phyloP scores from a whole-genome alignment of 352 stramenopile genomes.

The Phytophthora sp. region DNA sequence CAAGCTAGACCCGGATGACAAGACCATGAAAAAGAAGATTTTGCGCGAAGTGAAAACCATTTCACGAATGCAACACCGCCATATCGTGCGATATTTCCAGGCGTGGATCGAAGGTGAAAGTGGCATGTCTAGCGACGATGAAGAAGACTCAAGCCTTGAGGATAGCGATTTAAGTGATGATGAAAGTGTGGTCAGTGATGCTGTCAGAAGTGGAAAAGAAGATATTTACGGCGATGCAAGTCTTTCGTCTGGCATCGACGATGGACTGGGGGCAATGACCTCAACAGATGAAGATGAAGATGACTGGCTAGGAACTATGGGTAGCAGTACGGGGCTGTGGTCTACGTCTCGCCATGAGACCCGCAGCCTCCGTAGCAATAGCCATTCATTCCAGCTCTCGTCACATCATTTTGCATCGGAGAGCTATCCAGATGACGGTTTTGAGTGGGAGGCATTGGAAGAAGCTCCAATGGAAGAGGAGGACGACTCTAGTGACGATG shows the following conservation, averaged over 20 bases:
- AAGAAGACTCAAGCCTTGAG: conserved; percentile 50
- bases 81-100: conserved; percentile 96
- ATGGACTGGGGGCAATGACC: conserved; percentile 34
- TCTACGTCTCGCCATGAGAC: conserved; percentile 68
- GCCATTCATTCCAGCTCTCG: conserved; percentile 40
- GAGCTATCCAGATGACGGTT: conserved; percentile 58
- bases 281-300: conserved; percentile 74
- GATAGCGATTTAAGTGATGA: conserved; percentile 39
- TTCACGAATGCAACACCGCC: conserved; percentile 95
- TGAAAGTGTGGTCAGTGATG: conserved; percentile 7
- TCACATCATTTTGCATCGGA: conserved; percentile 42
- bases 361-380: conserved; percentile 56
- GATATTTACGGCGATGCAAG: conserved; percentile 47
- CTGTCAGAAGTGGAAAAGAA: conserved; percentile 14
- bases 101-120: conserved; percentile 88
- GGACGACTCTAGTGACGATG: conserved; percentile 43
- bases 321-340: conserved; percentile 66
- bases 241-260: conserved; percentile 46
- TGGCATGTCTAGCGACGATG: conserved; percentile 52
- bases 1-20: conserved; percentile 84
- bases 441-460: conserved; percentile 74
- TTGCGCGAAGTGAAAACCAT: conserved; percentile 96
- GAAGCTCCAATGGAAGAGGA: conserved; percentile 51
- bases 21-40: conserved; percentile 96
- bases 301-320: conserved; percentile 81